Conservation (phyloP, 2,329 filamentous ascomycete genomes). For the Plenodomus lindquistii region DNA sequence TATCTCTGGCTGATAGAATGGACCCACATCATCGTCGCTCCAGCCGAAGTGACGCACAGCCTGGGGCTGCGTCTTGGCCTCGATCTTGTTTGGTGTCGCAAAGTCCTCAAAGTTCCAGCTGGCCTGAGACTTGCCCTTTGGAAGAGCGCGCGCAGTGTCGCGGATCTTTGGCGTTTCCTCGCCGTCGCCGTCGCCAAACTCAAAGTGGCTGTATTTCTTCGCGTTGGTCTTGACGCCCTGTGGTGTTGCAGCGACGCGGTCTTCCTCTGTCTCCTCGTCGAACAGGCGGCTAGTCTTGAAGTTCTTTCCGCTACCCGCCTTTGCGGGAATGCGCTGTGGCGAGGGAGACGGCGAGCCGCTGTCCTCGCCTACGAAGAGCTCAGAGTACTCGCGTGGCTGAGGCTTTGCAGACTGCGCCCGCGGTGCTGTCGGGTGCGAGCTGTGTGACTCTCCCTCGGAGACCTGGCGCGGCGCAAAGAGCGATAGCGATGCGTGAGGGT, state of each 20-base stretch:
- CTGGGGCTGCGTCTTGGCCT: constrained; percentile 65
- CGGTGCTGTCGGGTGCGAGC: constrained; percentile 61
- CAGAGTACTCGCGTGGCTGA: constrained; percentile 66
- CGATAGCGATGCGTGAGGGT: constrained; percentile 68
- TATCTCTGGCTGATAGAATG: constrained; percentile 19
- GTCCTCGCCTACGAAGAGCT: constrained; percentile 67
- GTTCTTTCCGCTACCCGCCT: constrained; percentile 56
- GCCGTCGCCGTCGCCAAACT: constrained; percentile 67
- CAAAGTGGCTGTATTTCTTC: constrained; percentile 83
- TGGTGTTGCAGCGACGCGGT: constrained; percentile 20
- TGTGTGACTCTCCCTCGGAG: constrained; percentile 54
- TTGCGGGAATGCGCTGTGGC: constrained; percentile 47
- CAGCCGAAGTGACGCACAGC: constrained; percentile 77
- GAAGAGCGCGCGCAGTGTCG: constrained; percentile 27
- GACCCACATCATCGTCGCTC: constrained; percentile 67
- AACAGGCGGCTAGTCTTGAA: constrained; percentile 60
- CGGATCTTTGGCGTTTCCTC: constrained; percentile 43
- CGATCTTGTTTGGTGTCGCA: constrained; percentile 76
- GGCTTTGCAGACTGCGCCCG: constrained; percentile 70
- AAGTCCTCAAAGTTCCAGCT: constrained; percentile 93
- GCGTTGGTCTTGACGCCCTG: constrained; percentile 67
- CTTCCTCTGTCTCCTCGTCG: constrained; percentile 58
- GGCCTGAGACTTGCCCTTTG: constrained; percentile 63
- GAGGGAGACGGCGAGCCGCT: constrained; percentile 41
- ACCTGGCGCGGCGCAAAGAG: constrained; percentile 74